Conservation (phyloP, 305 asterid genomes). For the Rubia tinctorum region DNA sequence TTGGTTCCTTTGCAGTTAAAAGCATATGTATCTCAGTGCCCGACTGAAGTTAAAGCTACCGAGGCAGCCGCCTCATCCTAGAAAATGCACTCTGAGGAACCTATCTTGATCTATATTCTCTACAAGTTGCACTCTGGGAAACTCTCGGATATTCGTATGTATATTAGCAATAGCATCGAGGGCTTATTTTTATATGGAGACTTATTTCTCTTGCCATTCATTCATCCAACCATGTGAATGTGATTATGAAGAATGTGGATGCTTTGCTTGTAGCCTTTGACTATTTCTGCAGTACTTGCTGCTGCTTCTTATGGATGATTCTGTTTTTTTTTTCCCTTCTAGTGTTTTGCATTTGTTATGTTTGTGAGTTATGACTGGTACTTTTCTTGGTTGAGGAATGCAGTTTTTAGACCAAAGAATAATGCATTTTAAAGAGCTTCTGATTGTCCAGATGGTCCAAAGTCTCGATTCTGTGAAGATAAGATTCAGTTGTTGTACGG, state of each 20-base stretch:
- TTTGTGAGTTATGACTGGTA: not conserved
- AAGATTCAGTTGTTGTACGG: conserved; percentile 1
- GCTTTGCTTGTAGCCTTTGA: not conserved
- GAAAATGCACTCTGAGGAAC: not conserved
- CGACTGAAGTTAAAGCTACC: conserved; percentile 27
- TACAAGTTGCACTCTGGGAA: not conserved
- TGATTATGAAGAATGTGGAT: no score
- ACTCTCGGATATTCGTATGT: not conserved
- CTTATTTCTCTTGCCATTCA: not conserved
- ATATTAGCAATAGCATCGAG: not conserved
- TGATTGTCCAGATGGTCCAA: no score
- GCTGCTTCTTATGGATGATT: not conserved
- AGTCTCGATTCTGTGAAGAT: conserved; percentile 13
- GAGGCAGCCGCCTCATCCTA: conserved; percentile 31
- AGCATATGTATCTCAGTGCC: conserved; percentile 73
- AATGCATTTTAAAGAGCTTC: not conserved
- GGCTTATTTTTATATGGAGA: not conserved
- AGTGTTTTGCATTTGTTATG: no score
- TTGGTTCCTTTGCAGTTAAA: conserved; percentile 47
- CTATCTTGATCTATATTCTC: not conserved
- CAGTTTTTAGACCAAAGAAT: not conserved
- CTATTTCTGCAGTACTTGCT: not conserved
- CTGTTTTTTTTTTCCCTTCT: not conserved
- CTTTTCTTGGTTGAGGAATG: not conserved
- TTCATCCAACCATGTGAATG: not conserved